Evolutionary conservation across 2,329 filamentous ascomycete genomes (phyloP).

Genomic region (Fusarium gaditjirri): DNA sequence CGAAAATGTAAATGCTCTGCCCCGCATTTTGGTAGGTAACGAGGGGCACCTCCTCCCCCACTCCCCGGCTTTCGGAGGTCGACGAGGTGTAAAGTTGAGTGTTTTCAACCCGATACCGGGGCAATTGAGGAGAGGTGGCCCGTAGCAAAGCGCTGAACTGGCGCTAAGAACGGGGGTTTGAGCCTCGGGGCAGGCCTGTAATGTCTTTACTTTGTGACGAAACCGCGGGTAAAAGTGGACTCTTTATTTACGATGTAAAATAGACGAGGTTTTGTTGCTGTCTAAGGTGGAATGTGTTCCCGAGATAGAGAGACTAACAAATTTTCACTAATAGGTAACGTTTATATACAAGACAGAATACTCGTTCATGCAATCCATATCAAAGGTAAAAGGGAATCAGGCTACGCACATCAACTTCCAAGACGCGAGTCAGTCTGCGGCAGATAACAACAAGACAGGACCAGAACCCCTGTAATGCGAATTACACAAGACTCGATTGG

Average conservation of each 20-base stretch:
- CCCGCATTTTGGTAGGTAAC: conserved; percentile 11
- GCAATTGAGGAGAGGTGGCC: background rate
- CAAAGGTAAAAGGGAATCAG: background rate
- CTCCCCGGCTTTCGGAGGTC: conserved; percentile 16
- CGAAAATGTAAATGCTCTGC: conserved; percentile 15
- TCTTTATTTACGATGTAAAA: background rate
- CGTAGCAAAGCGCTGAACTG: conserved; percentile 16
- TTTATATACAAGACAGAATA: background rate
- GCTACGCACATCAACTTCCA: background rate
- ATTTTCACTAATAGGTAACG: background rate
- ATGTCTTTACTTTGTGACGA: conserved; percentile 3
- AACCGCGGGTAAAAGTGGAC: conserved; percentile 25
- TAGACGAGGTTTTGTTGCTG: background rate
- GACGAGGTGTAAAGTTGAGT: background rate
- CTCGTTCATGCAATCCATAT: background rate
- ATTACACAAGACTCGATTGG: background rate
- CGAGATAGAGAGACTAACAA: background rate
- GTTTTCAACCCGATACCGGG: conserved; percentile 21
- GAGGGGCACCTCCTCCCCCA: conserved; percentile 13
- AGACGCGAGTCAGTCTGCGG: background rate
- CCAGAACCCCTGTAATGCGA: background rate
- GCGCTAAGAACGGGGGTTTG: background rate
- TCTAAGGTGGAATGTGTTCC: conserved; percentile 10
- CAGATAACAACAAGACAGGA: background rate
- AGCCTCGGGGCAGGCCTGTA: conserved; percentile 20